Conservation (phyloP, 495 filamentous ascomycete genomes). For the Neurospora pannonica region DNA sequence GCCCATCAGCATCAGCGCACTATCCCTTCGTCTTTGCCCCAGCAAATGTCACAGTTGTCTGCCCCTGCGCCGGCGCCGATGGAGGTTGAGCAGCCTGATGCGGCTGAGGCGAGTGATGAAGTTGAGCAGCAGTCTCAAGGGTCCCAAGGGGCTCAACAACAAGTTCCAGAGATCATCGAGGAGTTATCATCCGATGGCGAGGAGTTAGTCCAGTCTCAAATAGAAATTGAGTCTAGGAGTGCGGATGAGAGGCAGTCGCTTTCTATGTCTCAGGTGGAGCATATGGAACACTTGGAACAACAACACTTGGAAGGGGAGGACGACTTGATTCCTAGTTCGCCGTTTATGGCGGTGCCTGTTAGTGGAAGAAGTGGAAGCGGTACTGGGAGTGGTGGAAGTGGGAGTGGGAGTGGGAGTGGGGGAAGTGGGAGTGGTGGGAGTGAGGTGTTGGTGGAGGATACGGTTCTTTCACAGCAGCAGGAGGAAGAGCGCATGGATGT, state of each 20-base stretch:
- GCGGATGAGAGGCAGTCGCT: not conserved
- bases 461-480: constrained; percentile 1
- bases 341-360: not conserved
- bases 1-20: not conserved
- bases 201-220: not conserved
- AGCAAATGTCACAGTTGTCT: not conserved
- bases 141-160: not conserved
- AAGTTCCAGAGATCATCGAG: not conserved
- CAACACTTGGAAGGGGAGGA: not conserved
- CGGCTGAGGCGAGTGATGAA: not conserved
- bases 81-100: not conserved
- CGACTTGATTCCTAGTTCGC: not conserved
- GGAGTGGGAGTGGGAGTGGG: not conserved
- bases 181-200: not conserved
- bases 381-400: not conserved
- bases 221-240: not conserved
- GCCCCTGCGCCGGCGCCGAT: not conserved
- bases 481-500: constrained; percentile 1
- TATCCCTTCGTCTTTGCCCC: not conserved
- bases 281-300: not conserved
- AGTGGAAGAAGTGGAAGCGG: not conserved
- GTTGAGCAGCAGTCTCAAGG: not conserved
- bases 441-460: not conserved
- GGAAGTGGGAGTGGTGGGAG: not conserved
- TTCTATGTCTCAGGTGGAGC: not conserved